Percentiles rank a stretch among this genome's conserved stretches.
These are phyloP conservation scores for Verticillium isaacii DNA, from an alignment of 2,329 filamentous ascomycete species.

Conservation along the genomic window DNA sequence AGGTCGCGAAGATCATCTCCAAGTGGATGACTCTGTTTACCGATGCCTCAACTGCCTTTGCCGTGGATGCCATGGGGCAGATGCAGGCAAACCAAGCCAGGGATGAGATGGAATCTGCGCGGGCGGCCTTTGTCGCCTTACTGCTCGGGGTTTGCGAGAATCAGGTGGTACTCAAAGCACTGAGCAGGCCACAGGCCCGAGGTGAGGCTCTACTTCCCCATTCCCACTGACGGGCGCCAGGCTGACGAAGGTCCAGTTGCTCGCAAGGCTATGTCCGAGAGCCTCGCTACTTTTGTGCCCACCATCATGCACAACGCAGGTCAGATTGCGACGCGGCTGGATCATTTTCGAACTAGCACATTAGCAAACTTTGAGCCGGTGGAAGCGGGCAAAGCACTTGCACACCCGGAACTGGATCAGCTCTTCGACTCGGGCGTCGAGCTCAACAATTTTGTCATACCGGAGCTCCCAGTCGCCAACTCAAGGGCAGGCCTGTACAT, in stretches of 20 bases:
- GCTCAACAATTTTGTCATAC: constrained; percentile 47
- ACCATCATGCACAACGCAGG: constrained; percentile 53
- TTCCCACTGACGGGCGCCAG: constrained; percentile 9
- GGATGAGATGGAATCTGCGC: constrained; percentile 56
- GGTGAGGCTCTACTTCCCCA: constrained; percentile 29
- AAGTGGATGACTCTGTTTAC: constrained; percentile 57
- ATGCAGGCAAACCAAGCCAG: constrained; percentile 37
- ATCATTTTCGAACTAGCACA: constrained; percentile 53
- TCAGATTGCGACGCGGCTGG: constrained; percentile 47
- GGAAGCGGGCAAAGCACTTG: constrained; percentile 45
- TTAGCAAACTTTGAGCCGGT: constrained; percentile 50
- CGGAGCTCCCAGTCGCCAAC: constrained; percentile 66
- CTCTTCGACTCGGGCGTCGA: constrained; percentile 53
- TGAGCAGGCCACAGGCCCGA: constrained; percentile 49
- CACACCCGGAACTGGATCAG: constrained; percentile 50
- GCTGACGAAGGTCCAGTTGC: constrained; percentile 26
- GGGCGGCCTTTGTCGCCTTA: constrained; percentile 60
- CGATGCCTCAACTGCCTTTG: constrained; percentile 42
- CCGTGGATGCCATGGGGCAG: constrained; percentile 41
- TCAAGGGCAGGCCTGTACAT: constrained; percentile 81
- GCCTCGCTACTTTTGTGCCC: constrained; percentile 48
- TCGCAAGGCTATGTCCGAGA: constrained; percentile 44
- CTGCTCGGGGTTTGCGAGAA: constrained; percentile 60
- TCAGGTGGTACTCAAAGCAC: constrained; percentile 43
- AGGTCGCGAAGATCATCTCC: constrained; percentile 44